Conservation (phyloP, 2,329 filamentous ascomycete species). For the Alternaria panax region DNA sequence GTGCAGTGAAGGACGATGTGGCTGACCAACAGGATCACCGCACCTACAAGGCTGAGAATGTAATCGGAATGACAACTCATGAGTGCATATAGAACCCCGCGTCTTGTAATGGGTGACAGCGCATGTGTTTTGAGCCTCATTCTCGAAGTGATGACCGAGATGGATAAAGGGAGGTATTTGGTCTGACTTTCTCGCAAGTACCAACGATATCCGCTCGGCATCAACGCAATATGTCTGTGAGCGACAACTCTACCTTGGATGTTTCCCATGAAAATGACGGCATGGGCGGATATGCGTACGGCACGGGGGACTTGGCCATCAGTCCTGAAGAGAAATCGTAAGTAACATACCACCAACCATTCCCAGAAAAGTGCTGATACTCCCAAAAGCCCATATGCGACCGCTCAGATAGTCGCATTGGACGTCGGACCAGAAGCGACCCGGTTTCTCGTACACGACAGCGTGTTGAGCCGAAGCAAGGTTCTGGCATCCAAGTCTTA, state of each 20-base stretch:
- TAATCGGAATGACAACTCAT: conserved; percentile 8
- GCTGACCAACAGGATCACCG: conserved; percentile 7
- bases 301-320: neutral
- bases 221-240: neutral
- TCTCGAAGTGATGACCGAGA: neutral
- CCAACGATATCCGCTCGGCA: neutral
- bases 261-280: neutral
- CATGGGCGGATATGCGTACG: neutral
- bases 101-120: neutral
- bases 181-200: neutral
- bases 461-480: conserved; percentile 32
- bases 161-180: neutral
- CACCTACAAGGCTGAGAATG: conserved; percentile 1
- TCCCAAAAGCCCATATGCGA: conserved; percentile 26
- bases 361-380: neutral
- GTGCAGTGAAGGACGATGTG: conserved; percentile 3
- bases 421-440: conserved; percentile 28
- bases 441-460: conserved; percentile 36
- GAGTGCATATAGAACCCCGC: conserved; percentile 3
- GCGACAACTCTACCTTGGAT: conserved; percentile 1
- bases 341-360: neutral
- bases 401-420: conserved; percentile 26
- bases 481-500: conserved; percentile 25
- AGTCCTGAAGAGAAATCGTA: conserved; percentile 12
- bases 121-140: conserved; percentile 6